Evolutionary conservation across 257 asterid genomes (phyloP).

Genomic region (Petunia secreta): DNA sequence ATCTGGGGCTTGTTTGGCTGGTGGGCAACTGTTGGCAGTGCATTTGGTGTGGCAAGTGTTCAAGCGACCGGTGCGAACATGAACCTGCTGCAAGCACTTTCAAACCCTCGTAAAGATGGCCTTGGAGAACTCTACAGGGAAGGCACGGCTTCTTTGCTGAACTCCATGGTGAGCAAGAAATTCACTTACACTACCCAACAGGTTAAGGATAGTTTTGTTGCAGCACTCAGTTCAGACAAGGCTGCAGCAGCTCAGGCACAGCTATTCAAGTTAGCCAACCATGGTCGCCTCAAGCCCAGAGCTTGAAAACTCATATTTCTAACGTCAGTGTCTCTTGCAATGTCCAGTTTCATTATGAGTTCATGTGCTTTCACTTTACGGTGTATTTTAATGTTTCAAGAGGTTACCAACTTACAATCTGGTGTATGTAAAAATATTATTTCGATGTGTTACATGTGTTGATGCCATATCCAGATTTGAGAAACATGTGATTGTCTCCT

Average conservation of each 20-base stretch:
- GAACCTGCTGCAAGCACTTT: conserved; percentile 71
- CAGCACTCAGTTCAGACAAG: conserved; percentile 67
- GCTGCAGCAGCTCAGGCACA: conserved; percentile 81
- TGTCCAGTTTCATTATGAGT: neutral
- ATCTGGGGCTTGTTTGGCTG: conserved; percentile 60
- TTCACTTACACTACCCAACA: conserved; percentile 77
- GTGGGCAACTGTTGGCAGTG: conserved; percentile 51
- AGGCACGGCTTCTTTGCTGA: conserved; percentile 90
- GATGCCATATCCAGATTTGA: neutral
- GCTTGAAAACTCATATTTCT: conserved; percentile 38
- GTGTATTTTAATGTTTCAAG: neutral
- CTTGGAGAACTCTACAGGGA: conserved; percentile 84
- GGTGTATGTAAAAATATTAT: neutral
- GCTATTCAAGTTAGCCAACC: conserved; percentile 83
- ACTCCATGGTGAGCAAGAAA: conserved; percentile 68
- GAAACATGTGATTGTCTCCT: neutral
- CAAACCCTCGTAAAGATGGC: conserved; percentile 67
- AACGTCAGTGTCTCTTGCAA: neutral
- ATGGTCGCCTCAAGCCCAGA: conserved; percentile 56
- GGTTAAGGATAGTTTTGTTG: conserved; percentile 64
- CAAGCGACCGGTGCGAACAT: conserved; percentile 56
- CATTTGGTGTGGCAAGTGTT: conserved; percentile 41
- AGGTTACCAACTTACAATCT: neutral
- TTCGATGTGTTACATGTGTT: neutral
- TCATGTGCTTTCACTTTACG: neutral